Evolutionary conservation across 257 asterid species (phyloP).

Genomic region (Salvia hispanica): DNA sequence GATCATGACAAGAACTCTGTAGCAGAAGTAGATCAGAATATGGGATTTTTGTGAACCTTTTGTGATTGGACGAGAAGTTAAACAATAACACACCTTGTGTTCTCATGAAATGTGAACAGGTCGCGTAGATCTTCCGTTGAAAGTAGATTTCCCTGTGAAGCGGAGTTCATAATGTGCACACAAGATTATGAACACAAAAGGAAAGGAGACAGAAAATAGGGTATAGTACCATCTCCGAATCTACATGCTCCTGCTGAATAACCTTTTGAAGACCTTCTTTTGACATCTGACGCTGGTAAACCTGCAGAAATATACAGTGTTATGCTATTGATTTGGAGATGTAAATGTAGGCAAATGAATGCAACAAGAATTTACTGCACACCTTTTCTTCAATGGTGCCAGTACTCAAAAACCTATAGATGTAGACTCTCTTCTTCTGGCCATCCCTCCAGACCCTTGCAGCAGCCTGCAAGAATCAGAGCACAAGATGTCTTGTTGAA

Average conservation of each 20-base stretch:
- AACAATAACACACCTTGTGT: conserved; percentile 56
- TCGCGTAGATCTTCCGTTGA: conserved; percentile 94
- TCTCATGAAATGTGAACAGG: conserved; percentile 79
- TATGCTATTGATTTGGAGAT: conserved; percentile 11
- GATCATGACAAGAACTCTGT: background rate
- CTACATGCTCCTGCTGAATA: conserved; percentile 80
- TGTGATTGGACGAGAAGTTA: conserved; percentile 21
- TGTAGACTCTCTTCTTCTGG: conserved; percentile 95
- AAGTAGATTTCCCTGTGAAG: conserved; percentile 74
- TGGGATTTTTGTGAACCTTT: background rate
- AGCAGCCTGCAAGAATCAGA: conserved; percentile 68
- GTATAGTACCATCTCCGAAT: conserved; percentile 58
- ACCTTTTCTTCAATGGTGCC: conserved; percentile 99
- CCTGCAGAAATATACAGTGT: conserved; percentile 46
- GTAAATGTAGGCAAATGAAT: conserved; percentile 23
- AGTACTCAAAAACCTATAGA: conserved; percentile 89
- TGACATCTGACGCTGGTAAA: conserved; percentile 99
- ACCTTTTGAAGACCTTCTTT: conserved; percentile 97
- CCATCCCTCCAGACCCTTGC: conserved; percentile 99
- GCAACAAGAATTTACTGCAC: conserved; percentile 32
- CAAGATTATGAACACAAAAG: conserved; percentile 30
- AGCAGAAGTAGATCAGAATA: background rate
- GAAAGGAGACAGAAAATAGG: conserved; percentile 17
- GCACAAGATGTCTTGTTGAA: conserved; percentile 28
- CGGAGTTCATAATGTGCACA: conserved; percentile 28